phyloP scores from a whole-genome alignment of 2,329 filamentous ascomycete genomes.

The Trichoderma breve region DNA sequence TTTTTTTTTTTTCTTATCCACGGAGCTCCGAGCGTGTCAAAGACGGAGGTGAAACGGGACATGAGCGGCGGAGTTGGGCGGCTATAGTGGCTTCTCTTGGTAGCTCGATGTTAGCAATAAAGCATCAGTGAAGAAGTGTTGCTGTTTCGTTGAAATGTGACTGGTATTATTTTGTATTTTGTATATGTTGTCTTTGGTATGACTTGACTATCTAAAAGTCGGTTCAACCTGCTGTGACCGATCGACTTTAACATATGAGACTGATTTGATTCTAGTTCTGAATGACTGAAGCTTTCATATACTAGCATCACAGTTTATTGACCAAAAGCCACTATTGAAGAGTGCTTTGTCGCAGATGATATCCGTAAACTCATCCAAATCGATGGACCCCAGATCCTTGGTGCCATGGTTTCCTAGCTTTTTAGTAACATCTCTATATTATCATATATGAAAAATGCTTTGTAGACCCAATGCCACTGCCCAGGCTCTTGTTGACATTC shows the following conservation, averaged over 20 bases:
- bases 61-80: slow-evolving; percentile 37
- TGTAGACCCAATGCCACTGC: background rate
- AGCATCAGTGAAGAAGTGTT: slow-evolving; percentile 17
- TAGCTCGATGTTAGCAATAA: slow-evolving; percentile 23
- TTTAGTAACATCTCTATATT: background rate
- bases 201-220: background rate
- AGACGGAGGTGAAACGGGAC: slow-evolving; percentile 25
- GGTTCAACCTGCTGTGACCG: background rate
- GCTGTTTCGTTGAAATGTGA: background rate
- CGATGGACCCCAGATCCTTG: slow-evolving; percentile 17
- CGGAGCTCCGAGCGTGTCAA: slow-evolving; percentile 12
- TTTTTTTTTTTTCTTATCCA: background rate
- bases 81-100: slow-evolving; percentile 28
- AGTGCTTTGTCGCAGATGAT: slow-evolving; percentile 9
- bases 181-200: background rate
- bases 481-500: background rate
- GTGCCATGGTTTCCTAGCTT: slow-evolving; percentile 21
- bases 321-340: background rate
- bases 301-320: background rate
- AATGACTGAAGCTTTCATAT: background rate
- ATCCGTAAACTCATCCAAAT: slow-evolving; percentile 21
- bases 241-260: background rate
- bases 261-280: background rate
- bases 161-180: background rate
- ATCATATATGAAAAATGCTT: background rate